A percentile compares a stretch with the other conserved stretches of the same genome.
phyloP scores from a whole-genome alignment of 176 grass and related monocot species.

The Oryza meyeriana region DNA sequence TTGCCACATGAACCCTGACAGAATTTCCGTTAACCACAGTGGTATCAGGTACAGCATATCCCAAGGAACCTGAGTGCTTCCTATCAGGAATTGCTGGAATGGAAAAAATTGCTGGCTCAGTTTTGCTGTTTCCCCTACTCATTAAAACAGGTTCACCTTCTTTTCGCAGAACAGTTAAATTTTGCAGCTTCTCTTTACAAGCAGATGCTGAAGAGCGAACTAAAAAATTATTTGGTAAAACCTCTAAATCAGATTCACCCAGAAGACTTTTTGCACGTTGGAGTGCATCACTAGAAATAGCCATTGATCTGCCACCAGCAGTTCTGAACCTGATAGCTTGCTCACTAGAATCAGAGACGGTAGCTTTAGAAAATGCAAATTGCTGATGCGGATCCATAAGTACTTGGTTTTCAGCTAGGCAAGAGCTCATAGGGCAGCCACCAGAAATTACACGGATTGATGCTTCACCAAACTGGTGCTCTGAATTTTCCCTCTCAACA shows the following conservation, averaged over 20 bases:
- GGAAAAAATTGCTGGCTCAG: slow-evolving; percentile 6
- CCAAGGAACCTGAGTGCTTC: slow-evolving; percentile 21
- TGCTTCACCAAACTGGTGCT: slow-evolving; percentile 25
- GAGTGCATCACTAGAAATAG: slow-evolving; percentile 68
- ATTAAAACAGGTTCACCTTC: slow-evolving; percentile 34
- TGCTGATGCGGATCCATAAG: slow-evolving; percentile 31
- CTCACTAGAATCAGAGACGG: slow-evolving; percentile 25
- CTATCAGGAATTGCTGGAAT: slow-evolving; percentile 1
- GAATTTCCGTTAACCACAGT: slow-evolving; percentile 15
- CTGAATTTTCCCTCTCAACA: slow-evolving; percentile 32
- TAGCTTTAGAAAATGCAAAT: slow-evolving; percentile 25
- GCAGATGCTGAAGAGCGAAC: slow-evolving; percentile 14
- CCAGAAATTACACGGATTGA: slow-evolving; percentile 21
- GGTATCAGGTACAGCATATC: slow-evolving; percentile 24
- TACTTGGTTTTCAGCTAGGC: slow-evolving; percentile 41
- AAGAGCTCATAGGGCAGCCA: slow-evolving; percentile 12
- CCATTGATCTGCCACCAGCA: slow-evolving; percentile 56
- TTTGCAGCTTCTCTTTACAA: slow-evolving; percentile 36
- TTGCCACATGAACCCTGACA: slow-evolving; percentile 20
- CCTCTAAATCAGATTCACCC: slow-evolving; percentile 42
- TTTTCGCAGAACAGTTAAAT: slow-evolving; percentile 33
- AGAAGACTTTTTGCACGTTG: slow-evolving; percentile 74
- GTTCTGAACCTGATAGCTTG: slow-evolving; percentile 62
- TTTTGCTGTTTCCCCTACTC: background rate
- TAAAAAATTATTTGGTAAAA: slow-evolving; percentile 32